These are phyloP conservation scores for Phytophthora macrochlamydospora DNA, from an alignment of 352 stramenopile species.

Conservation along the genomic window DNA sequence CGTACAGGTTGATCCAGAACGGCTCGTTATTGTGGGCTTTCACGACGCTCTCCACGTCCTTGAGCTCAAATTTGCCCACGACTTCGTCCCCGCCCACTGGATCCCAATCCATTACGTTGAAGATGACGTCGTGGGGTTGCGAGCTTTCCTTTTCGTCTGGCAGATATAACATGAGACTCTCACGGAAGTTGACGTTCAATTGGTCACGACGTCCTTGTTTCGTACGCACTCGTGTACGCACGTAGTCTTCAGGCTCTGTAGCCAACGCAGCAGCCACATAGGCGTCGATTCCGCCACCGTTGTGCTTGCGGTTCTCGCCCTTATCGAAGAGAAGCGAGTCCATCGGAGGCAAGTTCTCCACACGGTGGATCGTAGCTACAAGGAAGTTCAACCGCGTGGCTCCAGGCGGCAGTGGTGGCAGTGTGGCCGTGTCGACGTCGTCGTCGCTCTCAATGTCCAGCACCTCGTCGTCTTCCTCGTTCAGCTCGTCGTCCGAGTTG, in stretches of 20 bases:
- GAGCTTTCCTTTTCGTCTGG: constrained; percentile 22
- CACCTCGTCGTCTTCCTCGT: constrained; percentile 57
- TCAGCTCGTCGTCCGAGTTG: constrained; percentile 50
- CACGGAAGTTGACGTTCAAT: constrained; percentile 65
- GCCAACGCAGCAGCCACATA: constrained; percentile 58
- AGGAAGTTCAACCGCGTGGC: constrained; percentile 56
- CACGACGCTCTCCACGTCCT: constrained; percentile 41
- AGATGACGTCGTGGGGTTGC: constrained; percentile 30
- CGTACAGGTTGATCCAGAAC: constrained; percentile 82
- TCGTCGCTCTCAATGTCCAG: constrained; percentile 27
- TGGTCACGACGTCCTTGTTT: constrained; percentile 65
- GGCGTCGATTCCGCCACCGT: constrained; percentile 64
- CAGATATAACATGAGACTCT: constrained; percentile 66
- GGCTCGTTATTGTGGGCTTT: constrained; percentile 37
- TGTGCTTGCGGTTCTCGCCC: constrained; percentile 45
- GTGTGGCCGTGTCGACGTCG: constrained; percentile 21
- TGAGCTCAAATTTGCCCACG: constrained; percentile 55
- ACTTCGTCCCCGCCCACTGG: constrained; percentile 67
- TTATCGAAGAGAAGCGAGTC: constrained; percentile 62
- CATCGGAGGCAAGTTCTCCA: constrained; percentile 68
- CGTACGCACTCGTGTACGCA: constrained; percentile 75
- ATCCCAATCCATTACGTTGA: constrained; percentile 78
- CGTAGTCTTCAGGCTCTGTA: constrained; percentile 32
- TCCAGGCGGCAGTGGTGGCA: constrained; percentile 42
- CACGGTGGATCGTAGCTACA: constrained; percentile 62